These are phyloP conservation scores for Hericium coralloides DNA, from an alignment of 768 basidiomycete genomes.

Conservation along the genomic window DNA sequence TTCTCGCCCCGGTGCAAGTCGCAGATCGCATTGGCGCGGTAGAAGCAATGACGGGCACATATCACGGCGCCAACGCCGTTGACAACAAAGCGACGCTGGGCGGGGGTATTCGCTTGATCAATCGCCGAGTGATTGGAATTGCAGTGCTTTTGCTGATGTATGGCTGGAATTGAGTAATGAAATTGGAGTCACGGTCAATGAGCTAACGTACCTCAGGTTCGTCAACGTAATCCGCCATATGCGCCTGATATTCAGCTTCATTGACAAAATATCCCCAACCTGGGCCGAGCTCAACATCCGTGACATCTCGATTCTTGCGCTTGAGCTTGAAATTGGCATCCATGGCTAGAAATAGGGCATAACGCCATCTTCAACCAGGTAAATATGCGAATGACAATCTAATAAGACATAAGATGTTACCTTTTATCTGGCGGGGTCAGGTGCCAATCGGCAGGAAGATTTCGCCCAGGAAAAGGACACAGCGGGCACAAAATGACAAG, in stretches of 20 bases:
- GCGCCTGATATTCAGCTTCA: not conserved
- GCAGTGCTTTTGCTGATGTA: too few species aligned
- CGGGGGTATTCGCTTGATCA: conserved; percentile 1
- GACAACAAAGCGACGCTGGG: not conserved
- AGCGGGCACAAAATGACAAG: too few species aligned
- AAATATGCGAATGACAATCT: too few species aligned
- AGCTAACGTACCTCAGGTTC: not conserved
- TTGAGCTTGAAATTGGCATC: conserved; percentile 5
- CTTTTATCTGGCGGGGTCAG: too few species aligned
- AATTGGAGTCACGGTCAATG: not conserved
- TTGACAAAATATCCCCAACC: conserved; percentile 3
- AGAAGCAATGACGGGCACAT: not conserved
- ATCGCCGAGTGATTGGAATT: conserved; percentile 4
- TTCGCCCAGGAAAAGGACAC: too few species aligned
- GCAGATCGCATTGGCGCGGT: not conserved
- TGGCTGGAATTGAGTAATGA: too few species aligned
- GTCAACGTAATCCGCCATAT: not conserved
- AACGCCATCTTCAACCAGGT: too few species aligned
- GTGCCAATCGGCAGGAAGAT: too few species aligned
- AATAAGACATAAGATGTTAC: too few species aligned
- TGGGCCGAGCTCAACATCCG: not conserved
- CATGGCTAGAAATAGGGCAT: not conserved
- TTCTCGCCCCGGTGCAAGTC: not conserved
- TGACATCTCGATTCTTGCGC: not conserved
- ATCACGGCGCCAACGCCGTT: conserved; percentile 7